Conservation (phyloP, 225 moss, liverwort and hornwort genomes). For the Straminergon stramineum region DNA sequence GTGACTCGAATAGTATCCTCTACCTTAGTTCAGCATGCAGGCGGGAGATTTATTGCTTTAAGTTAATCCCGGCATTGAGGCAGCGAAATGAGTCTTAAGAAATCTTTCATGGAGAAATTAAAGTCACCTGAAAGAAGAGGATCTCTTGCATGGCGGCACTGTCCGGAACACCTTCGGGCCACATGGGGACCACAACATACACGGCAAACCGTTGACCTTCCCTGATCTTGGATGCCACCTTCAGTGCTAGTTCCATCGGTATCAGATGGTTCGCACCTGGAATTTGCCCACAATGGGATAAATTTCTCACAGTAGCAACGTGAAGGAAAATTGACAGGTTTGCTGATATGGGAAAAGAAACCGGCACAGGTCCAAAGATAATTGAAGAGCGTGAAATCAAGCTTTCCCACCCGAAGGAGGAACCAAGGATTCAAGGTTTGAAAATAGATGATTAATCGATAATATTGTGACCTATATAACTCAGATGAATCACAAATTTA, state of each 20-base stretch:
- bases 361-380: neutral
- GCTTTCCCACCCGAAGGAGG: neutral
- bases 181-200: constrained; percentile 75
- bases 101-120: neutral
- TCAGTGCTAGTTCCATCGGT: constrained; percentile 93
- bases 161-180: constrained; percentile 75
- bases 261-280: constrained; percentile 86
- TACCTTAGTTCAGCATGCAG: neutral
- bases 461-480: neutral
- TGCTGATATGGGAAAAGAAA: neutral
- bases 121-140: constrained; percentile 69
- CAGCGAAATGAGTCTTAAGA: neutral
- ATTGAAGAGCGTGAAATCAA: neutral
- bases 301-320: neutral
- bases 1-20: neutral
- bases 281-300: neutral
- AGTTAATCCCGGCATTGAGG: neutral
- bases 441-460: neutral
- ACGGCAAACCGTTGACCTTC: constrained; percentile 58
- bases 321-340: neutral
- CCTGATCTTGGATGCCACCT: constrained; percentile 72
- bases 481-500: neutral
- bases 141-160: constrained; percentile 84
- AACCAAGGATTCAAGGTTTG: neutral
- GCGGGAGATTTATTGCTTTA: neutral